These are phyloP conservation scores for Aureobasidium sp. DNA, from an alignment of 2,329 filamentous ascomycete species.

Conservation along the genomic window DNA sequence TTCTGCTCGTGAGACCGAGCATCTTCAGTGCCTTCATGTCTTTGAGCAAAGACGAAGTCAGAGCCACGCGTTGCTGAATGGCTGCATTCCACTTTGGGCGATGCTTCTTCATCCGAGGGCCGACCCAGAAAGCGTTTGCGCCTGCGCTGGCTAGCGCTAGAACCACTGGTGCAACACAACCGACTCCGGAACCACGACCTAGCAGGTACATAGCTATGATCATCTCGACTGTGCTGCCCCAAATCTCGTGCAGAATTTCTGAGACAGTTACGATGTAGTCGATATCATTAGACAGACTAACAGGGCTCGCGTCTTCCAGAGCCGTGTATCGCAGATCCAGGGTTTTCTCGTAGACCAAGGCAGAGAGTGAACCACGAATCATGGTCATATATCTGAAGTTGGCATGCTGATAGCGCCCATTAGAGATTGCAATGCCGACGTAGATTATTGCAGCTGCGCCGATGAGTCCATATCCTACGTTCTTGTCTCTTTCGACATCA, in stretches of 20 bases:
- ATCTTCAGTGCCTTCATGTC: conserved; percentile 15
- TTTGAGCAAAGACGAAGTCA: conserved; percentile 11
- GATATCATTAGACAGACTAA: conserved; percentile 14
- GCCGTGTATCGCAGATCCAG: neutral
- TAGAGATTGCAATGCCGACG: neutral
- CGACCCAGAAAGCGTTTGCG: neutral
- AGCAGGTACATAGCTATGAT: conserved; percentile 11
- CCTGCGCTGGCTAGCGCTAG: neutral
- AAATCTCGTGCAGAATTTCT: conserved; percentile 11
- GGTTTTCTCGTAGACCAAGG: conserved; percentile 12
- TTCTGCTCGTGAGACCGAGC: neutral
- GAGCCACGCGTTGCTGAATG: conserved; percentile 9
- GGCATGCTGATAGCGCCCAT: neutral
- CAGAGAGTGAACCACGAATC: conserved; percentile 1
- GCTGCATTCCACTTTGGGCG: conserved; percentile 15
- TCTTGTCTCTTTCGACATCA: neutral
- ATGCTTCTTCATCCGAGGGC: neutral
- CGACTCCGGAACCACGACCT: neutral
- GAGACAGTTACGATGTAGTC: neutral
- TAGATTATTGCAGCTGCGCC: neutral
- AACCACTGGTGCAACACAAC: neutral
- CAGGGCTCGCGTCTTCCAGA: conserved; percentile 4
- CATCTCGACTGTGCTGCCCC: conserved; percentile 11
- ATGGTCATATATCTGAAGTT: neutral
- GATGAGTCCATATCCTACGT: conserved; percentile 2